phyloP scores from a whole-genome alignment of 2,329 filamentous ascomycete species.

The Neoascochyta sp. region DNA sequence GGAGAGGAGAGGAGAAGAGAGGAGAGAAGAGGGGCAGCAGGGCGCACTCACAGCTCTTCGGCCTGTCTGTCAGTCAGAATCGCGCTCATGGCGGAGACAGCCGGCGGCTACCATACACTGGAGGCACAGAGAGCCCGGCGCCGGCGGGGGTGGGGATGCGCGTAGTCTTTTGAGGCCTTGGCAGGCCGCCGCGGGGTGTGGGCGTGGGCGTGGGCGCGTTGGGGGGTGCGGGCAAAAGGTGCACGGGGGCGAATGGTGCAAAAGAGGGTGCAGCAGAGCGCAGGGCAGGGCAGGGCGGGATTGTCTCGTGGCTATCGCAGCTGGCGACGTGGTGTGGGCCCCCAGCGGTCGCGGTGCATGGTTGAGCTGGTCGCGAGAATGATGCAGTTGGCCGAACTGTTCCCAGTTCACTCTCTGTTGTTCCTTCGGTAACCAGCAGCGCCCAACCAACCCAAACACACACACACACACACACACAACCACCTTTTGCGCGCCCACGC shows the following conservation, averaged over 20 bases:
- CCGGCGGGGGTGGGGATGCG: conserved; percentile 4
- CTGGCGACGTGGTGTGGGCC: no score
- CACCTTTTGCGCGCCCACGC: conserved; percentile 5
- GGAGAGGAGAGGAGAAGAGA: conserved; percentile 4
- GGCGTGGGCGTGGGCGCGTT: conserved; percentile 20
- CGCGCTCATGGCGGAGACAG: conserved; percentile 60
- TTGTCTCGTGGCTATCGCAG: no score
- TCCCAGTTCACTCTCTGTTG: conserved; percentile 3
- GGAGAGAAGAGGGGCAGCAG: not conserved
- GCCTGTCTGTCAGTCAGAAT: conserved; percentile 76
- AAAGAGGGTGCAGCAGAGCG: not conserved
- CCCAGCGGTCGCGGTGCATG: conserved; percentile 3
- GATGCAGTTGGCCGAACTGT: conserved; percentile 2
- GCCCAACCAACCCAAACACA: conserved; percentile 8
- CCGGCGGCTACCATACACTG: conserved; percentile 32
- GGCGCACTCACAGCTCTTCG: conserved; percentile 72
- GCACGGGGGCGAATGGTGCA: conserved; percentile 2
- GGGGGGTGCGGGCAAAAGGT: conserved; percentile 4
- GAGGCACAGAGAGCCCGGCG: conserved; percentile 3
- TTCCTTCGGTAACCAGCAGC: no score
- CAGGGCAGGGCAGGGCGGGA: no score
- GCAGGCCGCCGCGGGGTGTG: conserved; percentile 12
- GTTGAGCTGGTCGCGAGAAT: not conserved
- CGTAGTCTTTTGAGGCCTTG: conserved; percentile 13
- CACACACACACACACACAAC: no score